Conservation (phyloP, 345 rosid genomes). For the Chamaenerion angustifolium region DNA sequence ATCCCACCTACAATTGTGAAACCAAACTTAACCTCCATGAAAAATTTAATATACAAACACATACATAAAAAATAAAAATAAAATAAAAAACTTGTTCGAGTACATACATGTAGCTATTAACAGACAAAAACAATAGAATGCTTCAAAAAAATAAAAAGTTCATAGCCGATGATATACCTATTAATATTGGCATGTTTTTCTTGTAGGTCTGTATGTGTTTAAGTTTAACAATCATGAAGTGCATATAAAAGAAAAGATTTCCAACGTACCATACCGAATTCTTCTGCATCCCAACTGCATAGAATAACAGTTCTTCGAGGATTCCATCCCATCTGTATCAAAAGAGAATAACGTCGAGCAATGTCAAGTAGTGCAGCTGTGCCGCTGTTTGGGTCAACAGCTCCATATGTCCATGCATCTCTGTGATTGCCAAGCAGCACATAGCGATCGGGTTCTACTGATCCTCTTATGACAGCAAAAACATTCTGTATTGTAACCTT, state of each 20-base stretch:
- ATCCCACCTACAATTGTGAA: conserved; percentile 41
- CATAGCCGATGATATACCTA: too few species aligned
- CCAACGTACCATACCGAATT: conserved; percentile 87
- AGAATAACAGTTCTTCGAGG: conserved; percentile 81
- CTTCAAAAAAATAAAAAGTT: too few species aligned
- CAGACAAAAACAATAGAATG: too few species aligned
- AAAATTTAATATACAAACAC: neutral
- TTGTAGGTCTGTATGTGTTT: too few species aligned
- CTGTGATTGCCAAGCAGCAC: conserved; percentile 85
- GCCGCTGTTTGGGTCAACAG: conserved; percentile 96
- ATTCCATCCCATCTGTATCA: conserved; percentile 65
- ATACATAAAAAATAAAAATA: too few species aligned
- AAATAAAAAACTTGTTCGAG: neutral
- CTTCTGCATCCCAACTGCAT: conserved; percentile 98
- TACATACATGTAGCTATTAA: neutral
- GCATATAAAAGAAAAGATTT: too few species aligned
- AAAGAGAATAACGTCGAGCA: conserved; percentile 50
- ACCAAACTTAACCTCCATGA: neutral
- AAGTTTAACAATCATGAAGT: too few species aligned
- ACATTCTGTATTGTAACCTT: conserved; percentile 48
- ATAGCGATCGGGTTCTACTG: conserved; percentile 68
- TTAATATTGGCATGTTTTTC: too few species aligned
- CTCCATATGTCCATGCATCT: conserved; percentile 99
- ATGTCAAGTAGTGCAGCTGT: conserved; percentile 90
- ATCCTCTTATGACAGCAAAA: conserved; percentile 56